phyloP scores from a whole-genome alignment of 495 filamentous ascomycete genomes.

The Margaritispora aquatica region DNA sequence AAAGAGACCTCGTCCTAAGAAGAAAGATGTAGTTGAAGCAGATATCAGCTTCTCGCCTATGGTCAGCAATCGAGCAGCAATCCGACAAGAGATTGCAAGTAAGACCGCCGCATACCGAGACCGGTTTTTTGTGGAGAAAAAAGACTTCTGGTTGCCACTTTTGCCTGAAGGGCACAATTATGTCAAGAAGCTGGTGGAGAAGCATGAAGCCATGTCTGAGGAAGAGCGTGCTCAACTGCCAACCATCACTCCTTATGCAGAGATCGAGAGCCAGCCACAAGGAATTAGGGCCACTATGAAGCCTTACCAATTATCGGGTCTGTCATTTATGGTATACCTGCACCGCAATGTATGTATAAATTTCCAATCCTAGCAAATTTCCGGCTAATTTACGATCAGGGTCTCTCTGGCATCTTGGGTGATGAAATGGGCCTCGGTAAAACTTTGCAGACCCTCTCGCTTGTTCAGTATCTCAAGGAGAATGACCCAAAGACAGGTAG shows the following conservation, averaged over 20 bases:
- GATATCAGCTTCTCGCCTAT: slow-evolving; percentile 15
- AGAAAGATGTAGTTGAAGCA: slow-evolving; percentile 8
- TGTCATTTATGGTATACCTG: slow-evolving; percentile 55
- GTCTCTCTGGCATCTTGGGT: slow-evolving; percentile 69
- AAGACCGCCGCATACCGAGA: slow-evolving; percentile 40
- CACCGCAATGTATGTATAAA: slow-evolving; percentile 36
- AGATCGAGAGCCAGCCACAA: slow-evolving; percentile 41
- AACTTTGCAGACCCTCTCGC: slow-evolving; percentile 79
- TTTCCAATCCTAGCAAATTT: background rate
- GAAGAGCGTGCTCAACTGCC: slow-evolving; percentile 18
- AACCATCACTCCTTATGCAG: slow-evolving; percentile 34
- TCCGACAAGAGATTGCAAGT: slow-evolving; percentile 40
- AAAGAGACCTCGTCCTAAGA: slow-evolving; percentile 3
- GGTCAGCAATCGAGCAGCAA: slow-evolving; percentile 28
- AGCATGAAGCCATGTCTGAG: slow-evolving; percentile 15
- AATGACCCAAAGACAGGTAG: slow-evolving; percentile 49
- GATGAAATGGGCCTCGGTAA: slow-evolving; percentile 97
- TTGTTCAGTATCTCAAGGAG: slow-evolving; percentile 61
- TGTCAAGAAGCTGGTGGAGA: slow-evolving; percentile 37
- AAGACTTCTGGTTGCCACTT: slow-evolving; percentile 45
- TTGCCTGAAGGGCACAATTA: slow-evolving; percentile 45
- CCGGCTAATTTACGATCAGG: slow-evolving; percentile 15
- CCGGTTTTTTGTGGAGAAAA: slow-evolving; percentile 45
- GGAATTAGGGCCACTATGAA: slow-evolving; percentile 50
- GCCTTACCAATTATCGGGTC: slow-evolving; percentile 55